These are phyloP conservation scores for Peronosclerospora sorghi DNA, from an alignment of 352 stramenopile genomes.

Conservation along the genomic window DNA sequence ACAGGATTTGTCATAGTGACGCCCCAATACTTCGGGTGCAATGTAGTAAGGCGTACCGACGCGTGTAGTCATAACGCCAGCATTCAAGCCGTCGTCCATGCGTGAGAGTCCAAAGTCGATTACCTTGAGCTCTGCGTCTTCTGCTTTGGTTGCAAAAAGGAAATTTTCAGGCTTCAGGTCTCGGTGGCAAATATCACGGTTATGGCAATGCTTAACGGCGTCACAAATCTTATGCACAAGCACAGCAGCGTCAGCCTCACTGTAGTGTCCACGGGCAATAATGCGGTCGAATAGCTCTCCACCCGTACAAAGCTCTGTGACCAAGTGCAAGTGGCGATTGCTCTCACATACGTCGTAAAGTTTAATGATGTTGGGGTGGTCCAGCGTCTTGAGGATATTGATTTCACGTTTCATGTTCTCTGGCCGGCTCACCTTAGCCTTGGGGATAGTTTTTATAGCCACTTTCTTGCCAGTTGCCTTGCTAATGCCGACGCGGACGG, in stretches of 20 bases:
- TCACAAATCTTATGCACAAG: conserved; percentile 95
- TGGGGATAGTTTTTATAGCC: conserved; percentile 99
- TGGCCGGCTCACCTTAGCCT: conserved; percentile 88
- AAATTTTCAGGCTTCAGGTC: conserved; percentile 98
- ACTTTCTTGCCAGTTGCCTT: conserved; percentile 89
- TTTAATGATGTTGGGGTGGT: conserved; percentile 98
- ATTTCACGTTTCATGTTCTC: conserved; percentile 93
- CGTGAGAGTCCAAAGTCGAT: conserved; percentile 97
- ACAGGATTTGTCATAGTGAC: conserved; percentile 92
- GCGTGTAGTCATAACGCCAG: conserved; percentile 89
- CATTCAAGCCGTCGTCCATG: conserved; percentile 79
- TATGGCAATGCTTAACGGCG: conserved; percentile 95
- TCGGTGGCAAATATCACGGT: conserved; percentile 94
- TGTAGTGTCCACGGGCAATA: conserved; percentile 89
- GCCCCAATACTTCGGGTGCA: conserved; percentile 88
- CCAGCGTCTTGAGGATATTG: conserved; percentile 82
- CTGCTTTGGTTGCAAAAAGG: conserved; percentile 85
- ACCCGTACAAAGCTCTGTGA: conserved; percentile 96
- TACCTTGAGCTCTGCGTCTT: conserved; percentile 93
- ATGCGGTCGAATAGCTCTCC: conserved; percentile 94
- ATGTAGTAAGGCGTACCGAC: conserved; percentile 96
- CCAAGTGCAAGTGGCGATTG: conserved; percentile 92
- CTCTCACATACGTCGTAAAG: conserved; percentile 96
- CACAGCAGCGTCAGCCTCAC: conserved; percentile 91
- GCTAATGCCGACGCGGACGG: conserved; percentile 92